These are phyloP conservation scores for Nothopassalora personata DNA, from an alignment of 2,329 filamentous ascomycete genomes.

Conservation along the genomic window DNA sequence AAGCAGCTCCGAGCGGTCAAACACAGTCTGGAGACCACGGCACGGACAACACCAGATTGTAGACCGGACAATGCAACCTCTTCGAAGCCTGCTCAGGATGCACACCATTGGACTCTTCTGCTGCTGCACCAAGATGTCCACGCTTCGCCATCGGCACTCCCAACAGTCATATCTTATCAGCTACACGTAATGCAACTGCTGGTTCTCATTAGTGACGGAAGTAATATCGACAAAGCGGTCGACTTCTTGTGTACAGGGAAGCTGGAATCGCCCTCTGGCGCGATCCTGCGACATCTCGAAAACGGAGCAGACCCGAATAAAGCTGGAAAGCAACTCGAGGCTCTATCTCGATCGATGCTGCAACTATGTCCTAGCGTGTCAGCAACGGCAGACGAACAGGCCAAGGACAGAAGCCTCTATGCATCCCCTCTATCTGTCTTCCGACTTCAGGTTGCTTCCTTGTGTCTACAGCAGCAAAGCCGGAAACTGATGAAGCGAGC, in stretches of 20 bases:
- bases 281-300: slow-evolving; percentile 49
- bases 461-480: slow-evolving; percentile 58
- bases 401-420: slow-evolving; percentile 50
- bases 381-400: slow-evolving; percentile 54
- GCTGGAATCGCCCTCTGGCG: slow-evolving; percentile 52
- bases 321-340: slow-evolving; percentile 60
- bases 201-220: slow-evolving; percentile 54
- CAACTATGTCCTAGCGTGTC: slow-evolving; percentile 64
- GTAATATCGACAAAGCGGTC: slow-evolving; percentile 54
- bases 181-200: slow-evolving; percentile 61
- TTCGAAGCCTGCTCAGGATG: not conserved
- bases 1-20: slow-evolving; percentile 66
- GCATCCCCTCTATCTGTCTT: slow-evolving; percentile 55
- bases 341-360: slow-evolving; percentile 59
- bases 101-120: not conserved
- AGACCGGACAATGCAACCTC: not conserved
- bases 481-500: slow-evolving; percentile 60
- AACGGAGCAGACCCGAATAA: slow-evolving; percentile 50
- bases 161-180: slow-evolving; percentile 61
- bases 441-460: slow-evolving; percentile 58
- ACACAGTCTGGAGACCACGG: slow-evolving; percentile 50
- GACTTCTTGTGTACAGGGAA: slow-evolving; percentile 51
- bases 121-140: not conserved
- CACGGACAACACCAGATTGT: not conserved
- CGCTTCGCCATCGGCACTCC: slow-evolving; percentile 28